Evolutionary conservation across 495 filamentous ascomycete species (phyloP).

Genomic region (Xanthoparmelia taractica): DNA sequence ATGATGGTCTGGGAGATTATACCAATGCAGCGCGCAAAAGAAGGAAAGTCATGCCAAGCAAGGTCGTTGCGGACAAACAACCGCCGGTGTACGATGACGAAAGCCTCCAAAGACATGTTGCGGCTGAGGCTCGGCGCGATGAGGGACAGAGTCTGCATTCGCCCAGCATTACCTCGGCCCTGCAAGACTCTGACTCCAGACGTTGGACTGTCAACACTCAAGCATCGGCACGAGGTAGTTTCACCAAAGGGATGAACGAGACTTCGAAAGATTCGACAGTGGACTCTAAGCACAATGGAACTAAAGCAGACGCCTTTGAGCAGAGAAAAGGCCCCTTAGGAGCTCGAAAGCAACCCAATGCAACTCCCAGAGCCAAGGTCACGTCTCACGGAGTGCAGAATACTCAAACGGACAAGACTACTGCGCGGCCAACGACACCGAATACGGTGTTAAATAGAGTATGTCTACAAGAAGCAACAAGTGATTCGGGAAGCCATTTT

Average conservation of each 20-base stretch:
- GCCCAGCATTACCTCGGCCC: background rate
- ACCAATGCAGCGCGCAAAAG: conserved; percentile 8
- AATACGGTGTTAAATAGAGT: background rate
- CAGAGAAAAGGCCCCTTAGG: background rate
- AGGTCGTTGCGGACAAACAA: background rate
- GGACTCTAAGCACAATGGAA: background rate
- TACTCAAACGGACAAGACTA: background rate
- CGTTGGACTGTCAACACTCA: background rate
- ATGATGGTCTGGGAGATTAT: conserved; percentile 26
- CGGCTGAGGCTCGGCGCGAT: conserved; percentile 7
- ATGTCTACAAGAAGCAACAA: background rate
- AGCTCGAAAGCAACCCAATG: background rate
- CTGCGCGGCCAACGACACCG: background rate
- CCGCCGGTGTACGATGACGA: conserved; percentile 16
- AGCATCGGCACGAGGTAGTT: background rate
- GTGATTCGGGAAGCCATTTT: no score
- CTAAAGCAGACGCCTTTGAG: background rate
- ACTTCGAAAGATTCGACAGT: background rate
- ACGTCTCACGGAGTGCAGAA: background rate
- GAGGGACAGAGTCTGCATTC: background rate
- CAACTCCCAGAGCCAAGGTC: background rate
- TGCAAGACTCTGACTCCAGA: background rate
- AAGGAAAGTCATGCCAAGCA: conserved; percentile 9
- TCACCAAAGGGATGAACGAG: background rate
- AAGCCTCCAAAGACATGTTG: conserved; percentile 21